Evolutionary conservation across 768 basidiomycete genomes (phyloP).

Genomic region (Calocera cornea): DNA sequence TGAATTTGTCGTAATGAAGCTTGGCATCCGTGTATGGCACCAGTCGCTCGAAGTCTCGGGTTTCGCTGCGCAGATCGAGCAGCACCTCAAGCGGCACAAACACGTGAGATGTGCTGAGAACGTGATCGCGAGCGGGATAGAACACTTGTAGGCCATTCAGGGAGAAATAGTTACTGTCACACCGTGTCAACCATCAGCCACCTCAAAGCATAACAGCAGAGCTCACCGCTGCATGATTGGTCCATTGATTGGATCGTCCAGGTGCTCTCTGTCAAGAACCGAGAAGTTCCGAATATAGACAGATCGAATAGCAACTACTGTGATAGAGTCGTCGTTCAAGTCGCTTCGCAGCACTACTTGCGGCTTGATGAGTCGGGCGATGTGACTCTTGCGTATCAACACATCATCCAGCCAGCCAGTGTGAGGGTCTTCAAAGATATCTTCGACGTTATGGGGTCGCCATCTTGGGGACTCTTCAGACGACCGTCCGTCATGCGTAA

Average conservation of each 20-base stretch:
- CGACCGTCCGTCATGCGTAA: background rate
- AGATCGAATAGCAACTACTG: constrained; percentile 66
- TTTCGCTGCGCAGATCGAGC: constrained; percentile 73
- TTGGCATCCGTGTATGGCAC: constrained; percentile 78
- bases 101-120: background rate
- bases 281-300: constrained; percentile 64
- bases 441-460: constrained; percentile 11
- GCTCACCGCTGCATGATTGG: constrained; percentile 71
- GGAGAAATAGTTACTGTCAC: constrained; percentile 55
- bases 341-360: constrained; percentile 71
- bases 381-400: constrained; percentile 44
- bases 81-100: constrained; percentile 79
- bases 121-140: constrained; percentile 38
- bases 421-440: constrained; percentile 6
- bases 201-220: constrained; percentile 6
- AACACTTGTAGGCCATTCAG: constrained; percentile 79
- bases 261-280: constrained; percentile 65
- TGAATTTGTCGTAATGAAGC: constrained; percentile 88
- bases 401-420: constrained; percentile 13
- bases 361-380: constrained; percentile 79
- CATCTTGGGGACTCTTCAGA: background rate
- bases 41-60: constrained; percentile 70
- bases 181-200: background rate
- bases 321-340: constrained; percentile 39
- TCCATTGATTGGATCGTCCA: constrained; percentile 72